phyloP scores from a whole-genome alignment of 2,329 filamentous ascomycete genomes.

The Purpureocillium lavendulum region DNA sequence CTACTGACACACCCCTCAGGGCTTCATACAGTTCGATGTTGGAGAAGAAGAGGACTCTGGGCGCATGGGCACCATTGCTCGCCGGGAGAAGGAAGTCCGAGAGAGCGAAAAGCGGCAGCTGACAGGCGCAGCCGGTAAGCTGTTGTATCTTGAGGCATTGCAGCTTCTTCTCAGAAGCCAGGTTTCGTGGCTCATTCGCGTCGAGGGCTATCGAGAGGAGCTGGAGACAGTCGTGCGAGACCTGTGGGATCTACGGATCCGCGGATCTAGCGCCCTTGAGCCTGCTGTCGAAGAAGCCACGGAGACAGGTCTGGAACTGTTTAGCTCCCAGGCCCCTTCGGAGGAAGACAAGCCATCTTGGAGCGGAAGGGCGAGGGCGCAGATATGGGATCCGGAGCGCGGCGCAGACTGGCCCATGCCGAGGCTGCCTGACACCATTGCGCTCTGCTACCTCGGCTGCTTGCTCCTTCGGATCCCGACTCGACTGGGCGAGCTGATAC shows the following conservation, averaged over 20 bases:
- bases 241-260: constrained; percentile 69
- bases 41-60: constrained; percentile 67
- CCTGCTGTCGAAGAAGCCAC: constrained; percentile 12
- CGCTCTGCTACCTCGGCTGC: constrained; percentile 71
- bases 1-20: constrained; percentile 20
- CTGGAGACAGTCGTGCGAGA: constrained; percentile 74
- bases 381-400: constrained; percentile 35
- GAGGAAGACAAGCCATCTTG: constrained; percentile 15
- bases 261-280: constrained; percentile 31
- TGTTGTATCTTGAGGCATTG: constrained; percentile 74
- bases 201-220: constrained; percentile 59
- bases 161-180: constrained; percentile 83
- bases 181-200: constrained; percentile 60
- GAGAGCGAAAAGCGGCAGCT: constrained; percentile 49
- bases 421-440: constrained; percentile 64
- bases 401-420: constrained; percentile 50
- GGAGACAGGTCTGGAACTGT: constrained; percentile 23
- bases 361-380: constrained; percentile 21
- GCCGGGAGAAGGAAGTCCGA: constrained; percentile 49
- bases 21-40: constrained; percentile 46
- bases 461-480: constrained; percentile 68
- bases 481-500: constrained; percentile 62
- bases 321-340: constrained; percentile 27
- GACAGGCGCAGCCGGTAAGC: constrained; percentile 58
- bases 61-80: constrained; percentile 43